Evolutionary conservation across 306 rosid species (phyloP).

Genomic region (Geum urbanum): DNA sequence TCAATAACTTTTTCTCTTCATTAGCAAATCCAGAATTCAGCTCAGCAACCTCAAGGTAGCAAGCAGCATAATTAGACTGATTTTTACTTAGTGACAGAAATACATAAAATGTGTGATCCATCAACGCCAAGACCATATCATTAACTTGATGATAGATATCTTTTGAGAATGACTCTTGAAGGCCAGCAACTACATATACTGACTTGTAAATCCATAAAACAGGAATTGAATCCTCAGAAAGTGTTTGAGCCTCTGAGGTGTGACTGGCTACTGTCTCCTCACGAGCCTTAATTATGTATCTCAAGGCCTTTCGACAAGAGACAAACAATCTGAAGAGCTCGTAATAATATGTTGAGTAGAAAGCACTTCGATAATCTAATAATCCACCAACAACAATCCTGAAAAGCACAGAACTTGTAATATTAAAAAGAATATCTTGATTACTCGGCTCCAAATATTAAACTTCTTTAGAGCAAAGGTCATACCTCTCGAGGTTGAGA

Average conservation of each 20-base stretch:
- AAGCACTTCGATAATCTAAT: conserved; percentile 33
- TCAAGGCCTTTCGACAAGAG: conserved; percentile 76
- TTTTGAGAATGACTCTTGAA: conserved; percentile 42
- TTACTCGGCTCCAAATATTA: conserved; percentile 18
- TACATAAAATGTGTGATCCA: conserved; percentile 70
- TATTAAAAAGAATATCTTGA: conserved; percentile 14
- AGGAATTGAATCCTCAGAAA: conserved; percentile 49
- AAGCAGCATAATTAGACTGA: conserved; percentile 38
- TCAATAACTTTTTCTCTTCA: conserved; percentile 39
- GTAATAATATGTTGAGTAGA: conserved; percentile 29
- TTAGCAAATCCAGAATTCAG: conserved; percentile 26
- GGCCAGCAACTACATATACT: conserved; percentile 42
- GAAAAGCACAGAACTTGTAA: conserved; percentile 32
- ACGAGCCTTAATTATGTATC: conserved; percentile 39
- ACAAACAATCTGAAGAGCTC: conserved; percentile 67
- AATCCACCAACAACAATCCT: conserved; percentile 67
- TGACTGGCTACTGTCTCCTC: conserved; percentile 37
- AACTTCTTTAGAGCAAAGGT: conserved; percentile 6
- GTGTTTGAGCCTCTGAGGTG: conserved; percentile 30
- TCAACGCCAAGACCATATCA: conserved; percentile 51
- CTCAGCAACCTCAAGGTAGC: conserved; percentile 34
- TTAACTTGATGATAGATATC: conserved; percentile 33
- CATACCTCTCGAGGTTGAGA: conserved; percentile 86
- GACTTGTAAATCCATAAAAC: conserved; percentile 75
- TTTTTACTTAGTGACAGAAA: conserved; percentile 56